phyloP scores from a whole-genome alignment of 441 rosid species.

The Populus hybrid region DNA sequence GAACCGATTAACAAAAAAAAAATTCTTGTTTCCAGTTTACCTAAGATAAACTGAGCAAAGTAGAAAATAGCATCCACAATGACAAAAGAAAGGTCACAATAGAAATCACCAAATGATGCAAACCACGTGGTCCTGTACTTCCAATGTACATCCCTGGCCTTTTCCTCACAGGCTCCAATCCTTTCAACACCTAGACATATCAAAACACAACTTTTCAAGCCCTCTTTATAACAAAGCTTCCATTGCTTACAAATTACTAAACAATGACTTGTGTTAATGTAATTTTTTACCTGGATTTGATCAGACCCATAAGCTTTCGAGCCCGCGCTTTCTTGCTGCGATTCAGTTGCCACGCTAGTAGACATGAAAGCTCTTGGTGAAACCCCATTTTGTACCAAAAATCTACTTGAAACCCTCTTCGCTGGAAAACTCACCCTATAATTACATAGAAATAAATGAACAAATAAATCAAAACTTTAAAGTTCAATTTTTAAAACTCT shows the following conservation, averaged over 20 bases:
- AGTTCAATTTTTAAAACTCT: neutral
- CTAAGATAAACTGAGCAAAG: neutral
- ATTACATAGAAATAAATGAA: neutral
- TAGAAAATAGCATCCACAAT: neutral
- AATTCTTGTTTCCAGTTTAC: neutral
- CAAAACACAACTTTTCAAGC: neutral
- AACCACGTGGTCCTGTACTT: constrained; percentile 96
- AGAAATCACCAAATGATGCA: constrained; percentile 86
- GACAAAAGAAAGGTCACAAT: constrained; percentile 3
- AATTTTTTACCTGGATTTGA: constrained; percentile 73
- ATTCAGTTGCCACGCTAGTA: constrained; percentile 50
- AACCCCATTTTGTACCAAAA: constrained; percentile 40
- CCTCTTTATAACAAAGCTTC: neutral
- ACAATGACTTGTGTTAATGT: neutral
- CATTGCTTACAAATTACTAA: neutral
- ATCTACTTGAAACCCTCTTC: constrained; percentile 32
- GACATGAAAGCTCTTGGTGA: constrained; percentile 71
- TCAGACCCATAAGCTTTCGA: constrained; percentile 76
- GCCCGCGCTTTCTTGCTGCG: constrained; percentile 47
- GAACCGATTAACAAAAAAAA: constrained; percentile 19
- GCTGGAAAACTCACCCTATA: constrained; percentile 48
- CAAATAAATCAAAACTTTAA: no score
- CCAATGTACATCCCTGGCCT: constrained; percentile 99
- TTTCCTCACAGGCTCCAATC: constrained; percentile 94
- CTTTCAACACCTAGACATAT: constrained; percentile 73